Evolutionary conservation across 345 rosid species (phyloP).

Genomic region (Arabis hirsuta): DNA sequence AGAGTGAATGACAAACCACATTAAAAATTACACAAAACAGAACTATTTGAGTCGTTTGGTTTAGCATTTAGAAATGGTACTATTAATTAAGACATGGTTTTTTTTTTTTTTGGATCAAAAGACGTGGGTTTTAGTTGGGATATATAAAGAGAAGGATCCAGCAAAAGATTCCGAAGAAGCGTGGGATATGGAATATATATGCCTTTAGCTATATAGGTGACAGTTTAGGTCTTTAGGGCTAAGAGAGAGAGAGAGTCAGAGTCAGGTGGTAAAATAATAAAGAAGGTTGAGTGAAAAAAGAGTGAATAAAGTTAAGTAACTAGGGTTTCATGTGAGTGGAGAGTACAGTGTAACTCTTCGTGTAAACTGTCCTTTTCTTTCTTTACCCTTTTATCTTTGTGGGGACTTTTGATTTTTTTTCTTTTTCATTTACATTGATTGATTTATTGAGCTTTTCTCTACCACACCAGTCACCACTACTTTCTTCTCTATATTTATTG

Average conservation of each 20-base stretch:
- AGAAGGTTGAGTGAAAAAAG: constrained; percentile 31
- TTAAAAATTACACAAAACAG: background rate
- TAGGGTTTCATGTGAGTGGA: constrained; percentile 43
- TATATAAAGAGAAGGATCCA: constrained; percentile 36
- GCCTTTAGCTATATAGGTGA: constrained; percentile 23
- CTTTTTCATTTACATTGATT: constrained; percentile 24
- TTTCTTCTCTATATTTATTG: constrained; percentile 5
- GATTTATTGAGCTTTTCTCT: constrained; percentile 8
- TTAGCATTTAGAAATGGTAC: background rate
- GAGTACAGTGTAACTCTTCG: constrained; percentile 42
- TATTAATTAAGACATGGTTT: constrained; percentile 22
- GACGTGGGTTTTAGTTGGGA: constrained; percentile 23
- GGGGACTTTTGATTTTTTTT: constrained; percentile 29
- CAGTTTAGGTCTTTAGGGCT: constrained; percentile 32
- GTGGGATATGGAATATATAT: constrained; percentile 40
- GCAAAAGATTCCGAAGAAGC: constrained; percentile 41
- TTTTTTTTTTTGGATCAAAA: no score
- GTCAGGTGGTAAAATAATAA: constrained; percentile 37
- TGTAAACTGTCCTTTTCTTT: constrained; percentile 46
- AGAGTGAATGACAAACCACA: constrained; percentile 1
- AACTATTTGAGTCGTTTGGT: constrained; percentile 11
- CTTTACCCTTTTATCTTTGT: constrained; percentile 1
- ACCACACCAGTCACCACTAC: constrained; percentile 21
- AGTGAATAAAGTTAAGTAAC: constrained; percentile 39
- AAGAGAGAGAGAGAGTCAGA: background rate